phyloP scores from a whole-genome alignment of 2,329 filamentous ascomycete species.

The Didymosphaeria variabile region DNA sequence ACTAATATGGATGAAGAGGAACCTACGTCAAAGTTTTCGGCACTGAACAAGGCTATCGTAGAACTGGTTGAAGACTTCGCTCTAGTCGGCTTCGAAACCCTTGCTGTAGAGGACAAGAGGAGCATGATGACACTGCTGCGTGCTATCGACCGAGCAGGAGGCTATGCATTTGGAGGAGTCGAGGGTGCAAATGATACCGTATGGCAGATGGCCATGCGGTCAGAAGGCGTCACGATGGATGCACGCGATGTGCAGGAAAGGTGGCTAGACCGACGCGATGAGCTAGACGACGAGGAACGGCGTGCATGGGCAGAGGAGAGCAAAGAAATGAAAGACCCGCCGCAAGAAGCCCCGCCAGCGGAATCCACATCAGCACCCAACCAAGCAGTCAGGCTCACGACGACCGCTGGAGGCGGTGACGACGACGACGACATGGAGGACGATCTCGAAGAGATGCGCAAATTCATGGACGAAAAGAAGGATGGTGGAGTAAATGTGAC shows the following conservation, averaged over 20 bases:
- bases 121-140: constrained; percentile 93
- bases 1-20: constrained; percentile 55
- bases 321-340: constrained; percentile 51
- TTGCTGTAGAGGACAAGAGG: constrained; percentile 95
- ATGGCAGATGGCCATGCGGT: constrained; percentile 95
- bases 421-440: constrained; percentile 30
- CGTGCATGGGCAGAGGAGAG: constrained; percentile 79
- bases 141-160: constrained; percentile 89
- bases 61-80: constrained; percentile 89
- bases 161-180: constrained; percentile 89
- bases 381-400: constrained; percentile 20
- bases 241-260: constrained; percentile 91
- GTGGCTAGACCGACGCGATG: constrained; percentile 91
- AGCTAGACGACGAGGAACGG: constrained; percentile 81
- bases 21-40: constrained; percentile 72
- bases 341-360: constrained; percentile 20
- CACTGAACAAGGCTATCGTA: constrained; percentile 86
- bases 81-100: constrained; percentile 88
- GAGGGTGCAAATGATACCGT: constrained; percentile 94
- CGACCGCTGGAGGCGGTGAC: constrained; percentile 29
- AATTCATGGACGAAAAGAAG: constrained; percentile 45
- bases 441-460: constrained; percentile 51
- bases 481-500: constrained; percentile 77
- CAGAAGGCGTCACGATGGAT: constrained; percentile 74
- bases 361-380: constrained; percentile 12